phyloP scores from a whole-genome alignment of 1,284 basidiomycete genomes.

The Tetrapyrgos nigripes region DNA sequence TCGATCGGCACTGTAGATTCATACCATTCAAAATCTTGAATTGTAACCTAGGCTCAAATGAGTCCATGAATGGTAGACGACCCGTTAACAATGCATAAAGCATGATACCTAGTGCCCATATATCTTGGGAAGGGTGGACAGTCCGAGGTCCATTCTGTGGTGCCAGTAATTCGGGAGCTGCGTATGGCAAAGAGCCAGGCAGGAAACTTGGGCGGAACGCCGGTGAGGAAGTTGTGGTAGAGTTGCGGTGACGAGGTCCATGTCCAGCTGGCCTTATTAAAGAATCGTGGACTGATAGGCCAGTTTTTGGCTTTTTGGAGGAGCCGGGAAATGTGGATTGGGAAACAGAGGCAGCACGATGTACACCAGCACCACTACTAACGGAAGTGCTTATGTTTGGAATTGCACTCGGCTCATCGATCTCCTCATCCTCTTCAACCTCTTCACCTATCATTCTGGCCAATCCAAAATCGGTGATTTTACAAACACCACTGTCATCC shows the following conservation, averaged over 20 bases:
- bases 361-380: slow-evolving; percentile 24
- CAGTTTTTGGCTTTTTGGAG: slow-evolving; percentile 28
- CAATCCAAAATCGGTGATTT: slow-evolving; percentile 87
- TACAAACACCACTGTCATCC: slow-evolving; percentile 82
- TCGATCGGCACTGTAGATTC: slow-evolving; percentile 28
- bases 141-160: slow-evolving; percentile 16
- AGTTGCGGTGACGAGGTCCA: slow-evolving; percentile 62
- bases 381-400: slow-evolving; percentile 17
- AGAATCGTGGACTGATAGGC: slow-evolving; percentile 29
- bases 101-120: slow-evolving; percentile 93
- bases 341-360: slow-evolving; percentile 42
- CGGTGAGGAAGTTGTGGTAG: slow-evolving; percentile 53
- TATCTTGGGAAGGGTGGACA: slow-evolving; percentile 80
- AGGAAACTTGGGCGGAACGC: slow-evolving; percentile 50
- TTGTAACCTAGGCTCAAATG: slow-evolving; percentile 88
- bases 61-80: slow-evolving; percentile 82
- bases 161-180: slow-evolving; percentile 65
- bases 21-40: slow-evolving; percentile 90
- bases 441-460: slow-evolving; percentile 64
- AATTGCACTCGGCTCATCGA: slow-evolving; percentile 28
- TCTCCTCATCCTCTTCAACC: slow-evolving; percentile 48
- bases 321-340: slow-evolving; percentile 33
- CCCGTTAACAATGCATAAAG: slow-evolving; percentile 86
- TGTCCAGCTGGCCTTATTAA: slow-evolving; percentile 34
- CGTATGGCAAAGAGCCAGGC: slow-evolving; percentile 90